These are phyloP conservation scores for Metahyphopichia silvanorum DNA, from an alignment of 805 yeast genomes.

Conservation along the genomic window DNA sequence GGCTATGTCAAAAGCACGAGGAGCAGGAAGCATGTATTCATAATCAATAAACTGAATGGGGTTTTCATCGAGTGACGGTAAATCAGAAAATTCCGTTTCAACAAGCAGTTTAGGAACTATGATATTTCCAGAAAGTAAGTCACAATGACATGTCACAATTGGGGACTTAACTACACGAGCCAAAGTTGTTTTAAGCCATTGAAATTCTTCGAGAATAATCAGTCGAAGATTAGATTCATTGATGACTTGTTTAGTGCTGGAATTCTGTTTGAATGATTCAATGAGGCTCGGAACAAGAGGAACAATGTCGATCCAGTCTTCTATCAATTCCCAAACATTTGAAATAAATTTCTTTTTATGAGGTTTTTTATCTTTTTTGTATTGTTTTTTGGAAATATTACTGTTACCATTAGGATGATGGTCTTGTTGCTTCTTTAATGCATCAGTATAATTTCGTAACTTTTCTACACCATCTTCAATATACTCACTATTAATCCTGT, in stretches of 20 bases:
- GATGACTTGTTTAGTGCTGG: constrained; percentile 14
- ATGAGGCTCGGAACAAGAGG: constrained; percentile 47
- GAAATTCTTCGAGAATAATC: constrained; percentile 48
- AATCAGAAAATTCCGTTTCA: constrained; percentile 5
- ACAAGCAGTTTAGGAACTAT: constrained; percentile 46
- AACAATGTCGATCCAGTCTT: constrained; percentile 59
- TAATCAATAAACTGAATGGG: constrained; percentile 65
- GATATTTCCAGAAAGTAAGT: constrained; percentile 70
- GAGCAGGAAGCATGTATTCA: constrained; percentile 70
- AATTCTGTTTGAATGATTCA: constrained; percentile 32
- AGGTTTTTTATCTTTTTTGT: constrained; percentile 12
- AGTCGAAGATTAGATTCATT: constrained; percentile 26
- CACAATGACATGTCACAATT: constrained; percentile 65
- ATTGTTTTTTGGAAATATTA: constrained; percentile 5
- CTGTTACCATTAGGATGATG: constrained; percentile 1
- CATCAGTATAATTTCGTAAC: constrained; percentile 27
- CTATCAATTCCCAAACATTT: constrained; percentile 58
- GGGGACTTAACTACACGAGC: constrained; percentile 41
- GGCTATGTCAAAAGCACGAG: constrained; percentile 71
- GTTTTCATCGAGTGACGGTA: constrained; percentile 20
- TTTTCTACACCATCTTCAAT: constrained; percentile 47
- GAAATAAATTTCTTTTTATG: constrained; percentile 29
- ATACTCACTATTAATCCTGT: constrained; percentile 38
- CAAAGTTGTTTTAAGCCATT: constrained; percentile 49
- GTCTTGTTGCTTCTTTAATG: constrained; percentile 11